Conservation (phyloP, 2,329 filamentous ascomycete species). For the Botrytis cinerea region DNA sequence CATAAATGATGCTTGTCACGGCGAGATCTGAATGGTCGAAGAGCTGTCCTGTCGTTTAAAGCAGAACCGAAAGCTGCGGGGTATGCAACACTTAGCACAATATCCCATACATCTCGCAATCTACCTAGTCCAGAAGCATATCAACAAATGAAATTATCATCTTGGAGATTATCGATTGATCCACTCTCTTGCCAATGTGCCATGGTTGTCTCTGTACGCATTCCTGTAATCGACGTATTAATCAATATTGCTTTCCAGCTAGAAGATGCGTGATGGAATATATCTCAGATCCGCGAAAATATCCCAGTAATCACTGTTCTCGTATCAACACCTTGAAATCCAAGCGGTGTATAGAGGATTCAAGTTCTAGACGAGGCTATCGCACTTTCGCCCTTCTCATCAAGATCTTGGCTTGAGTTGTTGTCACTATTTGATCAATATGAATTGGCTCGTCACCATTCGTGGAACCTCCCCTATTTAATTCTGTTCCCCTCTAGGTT, state of each 20-base stretch:
- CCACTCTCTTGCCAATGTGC: neutral
- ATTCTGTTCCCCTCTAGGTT: slow-evolving; percentile 24
- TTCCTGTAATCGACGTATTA: slow-evolving; percentile 10
- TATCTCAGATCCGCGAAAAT: neutral
- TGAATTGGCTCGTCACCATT: slow-evolving; percentile 2
- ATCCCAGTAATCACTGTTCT: neutral
- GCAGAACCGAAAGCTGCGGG: slow-evolving; percentile 23
- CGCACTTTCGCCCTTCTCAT: slow-evolving; percentile 20
- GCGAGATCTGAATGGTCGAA: slow-evolving; percentile 20
- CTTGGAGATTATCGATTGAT: slow-evolving; percentile 3
- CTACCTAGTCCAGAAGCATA: neutral
- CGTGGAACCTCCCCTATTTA: slow-evolving; percentile 22
- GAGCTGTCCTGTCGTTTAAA: slow-evolving; percentile 23
- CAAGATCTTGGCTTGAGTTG: slow-evolving; percentile 19
- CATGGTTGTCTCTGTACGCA: neutral
- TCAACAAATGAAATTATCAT: slow-evolving; percentile 14
- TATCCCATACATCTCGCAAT: slow-evolving; percentile 16
- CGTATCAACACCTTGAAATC: slow-evolving; percentile 18
- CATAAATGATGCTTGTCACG: slow-evolving; percentile 10
- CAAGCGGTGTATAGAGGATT: slow-evolving; percentile 19
- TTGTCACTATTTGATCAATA: slow-evolving; percentile 16
- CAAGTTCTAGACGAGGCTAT: slow-evolving; percentile 20
- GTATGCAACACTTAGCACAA: slow-evolving; percentile 20
- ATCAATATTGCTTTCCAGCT: slow-evolving; percentile 6
- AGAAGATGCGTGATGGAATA: neutral